A percentile compares a stretch with the other conserved stretches of the same genome.
Conservation (phyloP, 257 asterid species). For the Nicotiana otophora region DNA sequence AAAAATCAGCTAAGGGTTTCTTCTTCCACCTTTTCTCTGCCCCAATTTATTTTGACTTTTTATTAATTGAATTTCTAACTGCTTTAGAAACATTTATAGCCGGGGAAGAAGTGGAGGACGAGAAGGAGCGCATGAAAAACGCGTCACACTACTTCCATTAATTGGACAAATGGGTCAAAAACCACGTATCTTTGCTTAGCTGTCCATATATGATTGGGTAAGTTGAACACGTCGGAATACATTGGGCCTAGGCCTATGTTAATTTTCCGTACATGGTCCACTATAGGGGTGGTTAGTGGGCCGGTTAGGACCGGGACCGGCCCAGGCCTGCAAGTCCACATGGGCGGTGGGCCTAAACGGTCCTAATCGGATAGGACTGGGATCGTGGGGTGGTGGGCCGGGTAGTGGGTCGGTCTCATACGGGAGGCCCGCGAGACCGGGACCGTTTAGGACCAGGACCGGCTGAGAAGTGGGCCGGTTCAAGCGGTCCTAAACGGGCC, state of each 20-base stretch:
- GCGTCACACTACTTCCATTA: conserved; percentile 10
- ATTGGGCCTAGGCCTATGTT: neutral
- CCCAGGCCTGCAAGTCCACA: no score
- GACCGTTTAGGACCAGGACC: no score
- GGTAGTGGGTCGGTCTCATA: no score
- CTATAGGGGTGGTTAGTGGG: no score
- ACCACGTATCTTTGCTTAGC: conserved; percentile 4
- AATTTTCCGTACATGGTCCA: no score
- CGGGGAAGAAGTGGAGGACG: neutral
- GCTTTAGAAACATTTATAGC: neutral
- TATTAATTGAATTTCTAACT: neutral
- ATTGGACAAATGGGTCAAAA: neutral
- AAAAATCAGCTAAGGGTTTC: neutral
- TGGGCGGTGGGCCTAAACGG: no score
- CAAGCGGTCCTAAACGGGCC: no score
- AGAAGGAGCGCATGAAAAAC: neutral
- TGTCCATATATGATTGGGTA: neutral
- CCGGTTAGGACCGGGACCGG: no score
- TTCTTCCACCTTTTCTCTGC: neutral
- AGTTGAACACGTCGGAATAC: neutral
- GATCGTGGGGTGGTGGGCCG: no score
- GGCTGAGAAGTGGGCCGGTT: no score
- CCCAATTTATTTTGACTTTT: neutral
- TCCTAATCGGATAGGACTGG: no score
- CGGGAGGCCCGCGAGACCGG: no score